Percentiles rank a stretch among this genome's conserved stretches.
Evolutionary conservation across 2,329 filamentous ascomycete species (phyloP).

Genomic region (Botrytis aclada): DNA sequence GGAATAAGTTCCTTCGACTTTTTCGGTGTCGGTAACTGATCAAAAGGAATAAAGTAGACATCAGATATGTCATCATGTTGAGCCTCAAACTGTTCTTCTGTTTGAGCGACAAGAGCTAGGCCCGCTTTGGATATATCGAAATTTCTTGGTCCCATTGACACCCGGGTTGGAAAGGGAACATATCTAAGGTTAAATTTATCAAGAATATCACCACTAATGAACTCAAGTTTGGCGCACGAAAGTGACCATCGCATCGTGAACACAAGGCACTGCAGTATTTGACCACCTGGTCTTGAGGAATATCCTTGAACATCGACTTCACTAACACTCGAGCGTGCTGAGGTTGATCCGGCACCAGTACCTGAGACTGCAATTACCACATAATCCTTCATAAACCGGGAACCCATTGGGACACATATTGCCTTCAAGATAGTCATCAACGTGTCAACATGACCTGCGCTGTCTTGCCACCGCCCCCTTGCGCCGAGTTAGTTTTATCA

Average conservation of each 20-base stretch:
- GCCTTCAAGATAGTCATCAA: neutral
- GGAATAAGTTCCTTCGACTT: neutral
- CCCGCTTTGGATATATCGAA: neutral
- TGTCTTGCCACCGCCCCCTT: neutral
- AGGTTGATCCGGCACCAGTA: neutral
- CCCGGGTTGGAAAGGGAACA: neutral
- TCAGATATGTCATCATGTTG: neutral
- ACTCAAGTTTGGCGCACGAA: neutral
- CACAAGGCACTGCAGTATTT: neutral
- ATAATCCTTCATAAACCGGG: too few species aligned
- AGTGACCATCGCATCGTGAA: fast-evolving
- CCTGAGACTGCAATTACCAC: neutral
- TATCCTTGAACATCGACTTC: neutral
- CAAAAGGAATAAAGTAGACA: neutral
- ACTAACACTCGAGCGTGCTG: neutral
- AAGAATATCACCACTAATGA: neutral
- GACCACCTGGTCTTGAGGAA: neutral
- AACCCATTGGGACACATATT: too few species aligned
- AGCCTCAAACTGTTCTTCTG: neutral
- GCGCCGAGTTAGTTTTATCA: neutral
- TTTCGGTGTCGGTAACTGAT: neutral
- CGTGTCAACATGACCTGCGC: neutral
- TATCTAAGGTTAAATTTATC: neutral
- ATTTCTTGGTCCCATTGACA: neutral
- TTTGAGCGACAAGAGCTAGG: neutral